Evolutionary conservation across 1,284 basidiomycete species (phyloP).

Genomic region (Ganoderma multipileum): DNA sequence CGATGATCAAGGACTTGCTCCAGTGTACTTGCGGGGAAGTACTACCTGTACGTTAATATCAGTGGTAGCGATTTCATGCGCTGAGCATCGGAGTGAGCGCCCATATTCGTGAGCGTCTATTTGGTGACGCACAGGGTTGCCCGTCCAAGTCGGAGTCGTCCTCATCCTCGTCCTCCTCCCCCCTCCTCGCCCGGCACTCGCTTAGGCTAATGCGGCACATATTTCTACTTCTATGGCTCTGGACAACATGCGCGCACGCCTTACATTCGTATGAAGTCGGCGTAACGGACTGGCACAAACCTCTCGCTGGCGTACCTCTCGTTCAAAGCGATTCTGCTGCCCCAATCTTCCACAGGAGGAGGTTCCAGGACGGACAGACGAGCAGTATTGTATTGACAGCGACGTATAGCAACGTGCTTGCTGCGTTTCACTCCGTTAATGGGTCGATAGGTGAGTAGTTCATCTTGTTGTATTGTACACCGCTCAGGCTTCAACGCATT

Average conservation of each 20-base stretch:
- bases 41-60: no score
- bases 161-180: constrained; percentile 2
- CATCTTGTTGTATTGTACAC: constrained; percentile 1
- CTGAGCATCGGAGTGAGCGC: background rate
- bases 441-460: constrained; percentile 73
- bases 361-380: constrained; percentile 39
- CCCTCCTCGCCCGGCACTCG: background rate
- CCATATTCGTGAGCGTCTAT: background rate
- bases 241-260: constrained; percentile 26
- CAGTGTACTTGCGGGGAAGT: no score
- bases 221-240: constrained; percentile 16
- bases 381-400: constrained; percentile 69
- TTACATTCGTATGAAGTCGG: constrained; percentile 80
- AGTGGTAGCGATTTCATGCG: no score
- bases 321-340: constrained; percentile 52
- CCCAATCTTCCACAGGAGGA: constrained; percentile 61
- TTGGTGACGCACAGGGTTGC: background rate
- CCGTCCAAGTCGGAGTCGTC: background rate
- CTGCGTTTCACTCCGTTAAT: constrained; percentile 73
- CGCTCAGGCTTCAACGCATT: constrained; percentile 18
- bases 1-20: no score
- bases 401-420: constrained; percentile 82
- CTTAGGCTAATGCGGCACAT: constrained; percentile 26
- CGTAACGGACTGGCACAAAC: constrained; percentile 87
- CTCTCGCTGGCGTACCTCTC: constrained; percentile 75